These are phyloP conservation scores for Penicillium bovifimosum DNA, from an alignment of 495 filamentous ascomycete species.

Conservation along the genomic window DNA sequence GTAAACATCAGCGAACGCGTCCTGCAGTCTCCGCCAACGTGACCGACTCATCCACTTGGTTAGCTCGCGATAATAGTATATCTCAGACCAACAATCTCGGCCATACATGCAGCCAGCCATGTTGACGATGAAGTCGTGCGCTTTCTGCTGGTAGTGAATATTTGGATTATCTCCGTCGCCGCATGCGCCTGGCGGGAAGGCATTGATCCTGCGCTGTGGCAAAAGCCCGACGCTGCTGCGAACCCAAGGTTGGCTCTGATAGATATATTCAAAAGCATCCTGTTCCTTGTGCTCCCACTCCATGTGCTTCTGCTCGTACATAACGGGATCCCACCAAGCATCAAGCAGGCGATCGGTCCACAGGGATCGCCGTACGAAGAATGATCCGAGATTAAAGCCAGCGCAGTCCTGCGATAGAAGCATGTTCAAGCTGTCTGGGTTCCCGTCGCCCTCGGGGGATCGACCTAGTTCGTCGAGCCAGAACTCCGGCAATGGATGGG, in stretches of 20 bases:
- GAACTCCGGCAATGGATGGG: slow-evolving; percentile 64
- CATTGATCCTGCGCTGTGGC: slow-evolving; percentile 87
- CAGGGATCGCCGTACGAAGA: slow-evolving; percentile 76
- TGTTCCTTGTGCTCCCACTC: slow-evolving; percentile 99
- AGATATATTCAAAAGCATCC: slow-evolving; percentile 89
- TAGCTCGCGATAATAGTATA: slow-evolving; percentile 85
- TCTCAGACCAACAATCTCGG: slow-evolving; percentile 95
- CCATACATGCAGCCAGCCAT: slow-evolving; percentile 98
- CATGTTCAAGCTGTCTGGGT: slow-evolving; percentile 71
- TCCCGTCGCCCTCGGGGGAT: slow-evolving; percentile 69
- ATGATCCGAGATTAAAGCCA: slow-evolving; percentile 95
- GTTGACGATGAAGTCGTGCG: slow-evolving; percentile 93
- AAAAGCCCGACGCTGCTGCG: slow-evolving; percentile 84
- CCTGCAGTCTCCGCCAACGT: slow-evolving; percentile 62
- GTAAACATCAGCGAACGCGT: slow-evolving; percentile 22
- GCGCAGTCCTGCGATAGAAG: slow-evolving; percentile 90
- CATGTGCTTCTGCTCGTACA: slow-evolving; percentile 99
- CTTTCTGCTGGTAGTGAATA: slow-evolving; percentile 81
- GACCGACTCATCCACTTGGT: slow-evolving; percentile 80
- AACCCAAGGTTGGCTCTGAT: slow-evolving; percentile 88
- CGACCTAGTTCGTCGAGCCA: slow-evolving; percentile 71
- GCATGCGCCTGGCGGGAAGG: slow-evolving; percentile 87
- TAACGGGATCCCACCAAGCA: slow-evolving; percentile 97
- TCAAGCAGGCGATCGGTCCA: slow-evolving; percentile 94
- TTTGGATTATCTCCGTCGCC: slow-evolving; percentile 64